phyloP scores from a whole-genome alignment of 768 basidiomycete species.

The Suillus discolor region DNA sequence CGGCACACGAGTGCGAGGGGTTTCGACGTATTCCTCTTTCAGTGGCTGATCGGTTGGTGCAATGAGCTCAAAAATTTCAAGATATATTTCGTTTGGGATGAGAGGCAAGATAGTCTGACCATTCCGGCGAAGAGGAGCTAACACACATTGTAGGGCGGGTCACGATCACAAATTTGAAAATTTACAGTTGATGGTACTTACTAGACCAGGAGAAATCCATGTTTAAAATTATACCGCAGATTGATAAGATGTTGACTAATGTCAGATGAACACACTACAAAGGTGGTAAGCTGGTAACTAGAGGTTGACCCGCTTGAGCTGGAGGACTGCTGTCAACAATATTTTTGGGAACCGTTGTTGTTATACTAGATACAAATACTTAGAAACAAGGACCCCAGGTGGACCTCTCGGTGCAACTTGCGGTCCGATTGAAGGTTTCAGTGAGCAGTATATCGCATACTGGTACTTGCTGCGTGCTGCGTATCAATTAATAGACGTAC shows the following conservation, averaged over 20 bases:
- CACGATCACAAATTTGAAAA: neutral
- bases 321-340: no score
- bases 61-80: conserved; percentile 41
- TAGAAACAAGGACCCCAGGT: no score
- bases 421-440: no score
- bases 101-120: conserved; percentile 20
- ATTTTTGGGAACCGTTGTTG: no score
- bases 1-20: conserved; percentile 44
- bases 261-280: neutral
- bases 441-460: no score
- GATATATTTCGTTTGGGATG: conserved; percentile 49
- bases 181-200: neutral
- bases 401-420: no score
- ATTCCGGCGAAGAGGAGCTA: conserved; percentile 30
- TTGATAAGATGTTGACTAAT: neutral
- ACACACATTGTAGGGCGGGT: neutral
- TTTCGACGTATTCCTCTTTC: conserved; percentile 13
- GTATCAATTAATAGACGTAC: no score
- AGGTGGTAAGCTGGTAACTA: neutral
- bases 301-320: neutral
- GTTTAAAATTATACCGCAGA: neutral
- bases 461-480: no score
- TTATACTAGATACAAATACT: no score
- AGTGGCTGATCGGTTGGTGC: conserved; percentile 19
- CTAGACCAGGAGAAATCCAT: conserved; percentile 4